Base-by-base conservation (phyloP, 257 asterid genomes). In the Prunella vulgaris region DNA sequence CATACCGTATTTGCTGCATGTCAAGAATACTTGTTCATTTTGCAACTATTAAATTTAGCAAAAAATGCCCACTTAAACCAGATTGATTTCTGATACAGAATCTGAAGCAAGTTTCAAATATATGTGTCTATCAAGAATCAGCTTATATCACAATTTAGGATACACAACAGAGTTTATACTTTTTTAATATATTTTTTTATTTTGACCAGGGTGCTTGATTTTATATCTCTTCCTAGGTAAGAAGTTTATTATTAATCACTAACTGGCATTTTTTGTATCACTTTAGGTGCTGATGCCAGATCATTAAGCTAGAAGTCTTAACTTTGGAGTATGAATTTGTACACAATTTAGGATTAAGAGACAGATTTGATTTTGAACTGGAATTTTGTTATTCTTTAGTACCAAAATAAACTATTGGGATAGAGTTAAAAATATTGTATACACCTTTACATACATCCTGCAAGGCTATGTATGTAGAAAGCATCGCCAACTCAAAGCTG, bases 261-360 rank as follows among this genome's bases (percentile, higher is more conserved):
- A 14, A 10, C 46, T 2, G 21, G 7, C 33, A 51, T 4, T 51
- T 61, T 60, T 24, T n/a, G 20, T 63, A 54, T 17, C 52, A 48
- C 37, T 20, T 52, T 24, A 42, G 68, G 56, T 56, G 68, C 6
- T 21, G 64, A 37, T 25, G 42, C 32, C 44, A 15, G 57, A 44
- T 63, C 61, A 64, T 25, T 70, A 42, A 30, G 68, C 61, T 12
- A 54, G 52, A 63, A 74, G 20, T 49, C 32, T n/a, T 15, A 49
- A 57, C 58, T 73, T n/a, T 51, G 22, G n/a, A 51, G 51, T 12
- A 7, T 10, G 9, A 40, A 33, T 28, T 52, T n/a, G 30, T 42
- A 59, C 49, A 42, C 1, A 28, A n/a, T 18, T 21, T 21, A 54
- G 3, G 57, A 13, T 28, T 14, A 48, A 7, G 25, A 27, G 57